These are phyloP conservation scores for Casaregolazyma suthepensis DNA, from an alignment of 1,139 yeast species.

Conservation along the genomic window DNA sequence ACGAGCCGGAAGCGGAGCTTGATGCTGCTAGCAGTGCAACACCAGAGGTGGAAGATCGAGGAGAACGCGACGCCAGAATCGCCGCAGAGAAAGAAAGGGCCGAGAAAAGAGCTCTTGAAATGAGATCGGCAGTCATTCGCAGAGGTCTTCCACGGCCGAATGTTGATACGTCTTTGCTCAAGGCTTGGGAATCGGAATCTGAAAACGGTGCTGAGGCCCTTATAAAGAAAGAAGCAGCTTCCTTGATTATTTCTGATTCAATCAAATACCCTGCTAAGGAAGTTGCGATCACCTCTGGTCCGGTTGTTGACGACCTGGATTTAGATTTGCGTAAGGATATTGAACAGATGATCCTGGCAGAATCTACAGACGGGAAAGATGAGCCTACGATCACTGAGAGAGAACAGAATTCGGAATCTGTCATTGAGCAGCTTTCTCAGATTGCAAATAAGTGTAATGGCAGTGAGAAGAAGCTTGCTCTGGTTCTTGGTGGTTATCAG, in stretches of 20 bases:
- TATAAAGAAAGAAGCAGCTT: constrained; percentile 37
- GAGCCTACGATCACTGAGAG: not conserved
- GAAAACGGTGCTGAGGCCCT: constrained; percentile 5
- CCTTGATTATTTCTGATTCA: constrained; percentile 46
- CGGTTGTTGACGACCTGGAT: constrained; percentile 39
- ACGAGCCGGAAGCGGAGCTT: constrained; percentile 23
- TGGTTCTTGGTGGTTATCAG: constrained; percentile 35
- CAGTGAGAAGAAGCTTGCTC: constrained; percentile 33
- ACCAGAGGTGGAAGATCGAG: constrained; percentile 30
- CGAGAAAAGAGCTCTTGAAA: constrained; percentile 23
- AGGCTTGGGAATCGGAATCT: constrained; percentile 3
- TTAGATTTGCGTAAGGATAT: constrained; percentile 33
- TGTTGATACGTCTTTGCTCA: constrained; percentile 18
- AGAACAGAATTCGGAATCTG: not conserved
- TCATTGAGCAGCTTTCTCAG: constrained; percentile 17
- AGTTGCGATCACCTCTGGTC: constrained; percentile 12
- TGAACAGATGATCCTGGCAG: constrained; percentile 32
- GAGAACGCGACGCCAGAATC: constrained; percentile 32
- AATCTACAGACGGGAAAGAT: not conserved
- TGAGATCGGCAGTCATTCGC: constrained; percentile 49
- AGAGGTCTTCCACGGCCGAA: constrained; percentile 47
- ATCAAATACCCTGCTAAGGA: constrained; percentile 32
- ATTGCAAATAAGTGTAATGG: constrained; percentile 31
- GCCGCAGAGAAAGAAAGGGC: constrained; percentile 25
- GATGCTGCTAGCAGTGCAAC: constrained; percentile 10